phyloP scores from a whole-genome alignment of 139 green algal genomes.

The Marvania coccoides region DNA sequence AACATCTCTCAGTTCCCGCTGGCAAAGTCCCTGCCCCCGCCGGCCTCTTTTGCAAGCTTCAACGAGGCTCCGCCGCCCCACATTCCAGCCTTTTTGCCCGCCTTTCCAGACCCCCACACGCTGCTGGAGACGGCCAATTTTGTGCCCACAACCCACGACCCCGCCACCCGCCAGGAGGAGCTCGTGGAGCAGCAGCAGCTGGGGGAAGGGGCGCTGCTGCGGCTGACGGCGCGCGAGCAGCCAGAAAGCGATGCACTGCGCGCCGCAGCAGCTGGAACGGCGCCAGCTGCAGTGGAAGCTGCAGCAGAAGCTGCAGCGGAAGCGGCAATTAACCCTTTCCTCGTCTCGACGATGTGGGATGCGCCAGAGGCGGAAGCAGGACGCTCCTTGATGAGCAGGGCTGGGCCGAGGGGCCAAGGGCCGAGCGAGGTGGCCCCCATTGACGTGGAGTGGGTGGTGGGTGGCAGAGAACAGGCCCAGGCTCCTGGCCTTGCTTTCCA shows the following conservation, averaged over 20 bases:
- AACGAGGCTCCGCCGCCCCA: conserved; percentile 50
- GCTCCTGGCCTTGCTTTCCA: no score
- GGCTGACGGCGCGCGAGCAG: neutral
- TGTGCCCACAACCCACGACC: neutral
- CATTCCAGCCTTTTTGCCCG: conserved; percentile 71
- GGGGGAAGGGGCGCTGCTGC: neutral
- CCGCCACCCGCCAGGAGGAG: neutral
- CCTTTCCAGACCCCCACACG: conserved; percentile 83
- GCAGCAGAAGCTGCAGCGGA: conserved; percentile 5
- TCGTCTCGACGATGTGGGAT: conserved; percentile 15
- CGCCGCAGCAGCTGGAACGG: neutral
- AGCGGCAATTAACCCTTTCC: conserved; percentile 24
- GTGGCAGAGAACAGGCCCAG: neutral
- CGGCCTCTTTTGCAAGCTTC: conserved; percentile 42
- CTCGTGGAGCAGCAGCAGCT: neutral
- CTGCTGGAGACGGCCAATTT: conserved; percentile 33
- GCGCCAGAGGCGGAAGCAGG: neutral
- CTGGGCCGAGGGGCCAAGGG: no score
- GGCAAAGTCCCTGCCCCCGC: conserved; percentile 10
- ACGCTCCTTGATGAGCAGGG: no score
- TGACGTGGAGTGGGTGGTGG: neutral
- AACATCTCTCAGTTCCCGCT: conserved; percentile 54
- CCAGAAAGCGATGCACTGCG: neutral
- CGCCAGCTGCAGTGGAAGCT: conserved; percentile 6
- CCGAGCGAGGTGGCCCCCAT: no score